Conservation (phyloP, 2,329 filamentous ascomycete genomes). For the Tolypocladium endophyticum region DNA sequence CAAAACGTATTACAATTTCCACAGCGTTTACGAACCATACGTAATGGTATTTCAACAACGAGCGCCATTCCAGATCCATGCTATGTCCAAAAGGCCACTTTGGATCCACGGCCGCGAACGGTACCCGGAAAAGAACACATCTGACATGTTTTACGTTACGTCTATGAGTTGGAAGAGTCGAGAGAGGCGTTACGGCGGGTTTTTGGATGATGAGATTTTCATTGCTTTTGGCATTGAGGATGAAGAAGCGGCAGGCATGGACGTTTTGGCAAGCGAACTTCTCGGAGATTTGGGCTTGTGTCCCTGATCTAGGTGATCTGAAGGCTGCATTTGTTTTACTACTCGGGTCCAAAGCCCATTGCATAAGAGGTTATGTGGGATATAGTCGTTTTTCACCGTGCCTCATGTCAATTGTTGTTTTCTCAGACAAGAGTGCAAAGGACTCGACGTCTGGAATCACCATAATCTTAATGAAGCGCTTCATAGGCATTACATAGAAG, state of each 20-base stretch:
- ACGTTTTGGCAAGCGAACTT: conserved; percentile 39
- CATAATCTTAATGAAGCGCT: too few relatives aligned
- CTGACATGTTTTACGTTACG: conserved; percentile 49
- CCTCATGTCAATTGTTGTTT: too few relatives aligned
- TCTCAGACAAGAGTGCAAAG: too few relatives aligned
- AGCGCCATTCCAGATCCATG: conserved; percentile 39
- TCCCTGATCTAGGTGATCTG: neutral
- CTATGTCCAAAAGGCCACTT: conserved; percentile 36
- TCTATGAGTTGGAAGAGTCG: conserved; percentile 42
- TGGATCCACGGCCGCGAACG: conserved; percentile 43
- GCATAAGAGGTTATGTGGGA: too few relatives aligned
- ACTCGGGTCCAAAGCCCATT: neutral
- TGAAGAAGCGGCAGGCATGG: conserved; percentile 33
- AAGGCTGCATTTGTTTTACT: neutral
- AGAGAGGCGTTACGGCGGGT: conserved; percentile 41
- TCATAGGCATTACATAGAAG: too few relatives aligned
- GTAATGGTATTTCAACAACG: conserved; percentile 37
- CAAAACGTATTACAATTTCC: conserved; percentile 37
- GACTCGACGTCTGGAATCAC: too few relatives aligned
- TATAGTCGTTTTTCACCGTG: too few relatives aligned
- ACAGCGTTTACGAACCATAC: conserved; percentile 45
- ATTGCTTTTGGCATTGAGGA: conserved; percentile 48
- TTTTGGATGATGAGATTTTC: conserved; percentile 43
- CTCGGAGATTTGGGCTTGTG: conserved; percentile 24
- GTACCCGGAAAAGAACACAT: conserved; percentile 19